These are phyloP conservation scores for Sugiyamaella lignohabitans DNA, from an alignment of 805 yeast species.

Conservation along the genomic window DNA sequence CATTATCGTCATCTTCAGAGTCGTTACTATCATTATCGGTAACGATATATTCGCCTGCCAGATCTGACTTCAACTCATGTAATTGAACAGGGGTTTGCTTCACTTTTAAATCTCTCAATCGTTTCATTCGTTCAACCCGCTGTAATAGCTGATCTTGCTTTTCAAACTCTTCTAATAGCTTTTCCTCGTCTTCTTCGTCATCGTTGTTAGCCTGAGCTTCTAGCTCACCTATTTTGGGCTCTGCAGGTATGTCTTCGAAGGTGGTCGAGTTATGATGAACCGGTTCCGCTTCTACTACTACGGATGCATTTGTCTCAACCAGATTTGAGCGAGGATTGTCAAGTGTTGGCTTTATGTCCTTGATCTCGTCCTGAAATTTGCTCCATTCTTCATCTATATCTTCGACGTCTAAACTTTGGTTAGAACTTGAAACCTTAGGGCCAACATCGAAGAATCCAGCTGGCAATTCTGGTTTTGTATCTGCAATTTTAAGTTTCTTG, in stretches of 20 bases:
- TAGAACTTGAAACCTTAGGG: too few relatives aligned
- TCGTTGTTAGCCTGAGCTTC: constrained; percentile 2
- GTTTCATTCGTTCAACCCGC: constrained; percentile 7
- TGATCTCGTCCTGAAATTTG: constrained; percentile 12
- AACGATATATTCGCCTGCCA: too few relatives aligned
- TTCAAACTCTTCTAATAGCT: constrained; percentile 10
- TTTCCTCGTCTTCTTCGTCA: constrained; percentile 10
- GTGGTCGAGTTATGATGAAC: too few relatives aligned
- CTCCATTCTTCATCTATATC: constrained; percentile 15
- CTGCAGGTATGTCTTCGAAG: background rate
- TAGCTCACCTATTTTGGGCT: background rate
- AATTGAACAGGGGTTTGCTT: background rate
- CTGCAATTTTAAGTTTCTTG: background rate
- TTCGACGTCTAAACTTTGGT: background rate
- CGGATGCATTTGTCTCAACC: background rate
- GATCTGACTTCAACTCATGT: constrained; percentile 1
- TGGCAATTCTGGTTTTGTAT: background rate
- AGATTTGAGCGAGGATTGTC: background rate
- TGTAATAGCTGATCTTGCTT: constrained; percentile 10
- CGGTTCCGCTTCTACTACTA: constrained; percentile 11
- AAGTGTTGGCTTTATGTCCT: background rate
- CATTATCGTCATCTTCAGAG: constrained; percentile 8
- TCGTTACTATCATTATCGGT: background rate
- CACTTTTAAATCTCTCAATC: background rate
- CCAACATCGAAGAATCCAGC: background rate